Conservation (phyloP, 2,329 filamentous ascomycete species). For the Tolypocladium capitatum region DNA sequence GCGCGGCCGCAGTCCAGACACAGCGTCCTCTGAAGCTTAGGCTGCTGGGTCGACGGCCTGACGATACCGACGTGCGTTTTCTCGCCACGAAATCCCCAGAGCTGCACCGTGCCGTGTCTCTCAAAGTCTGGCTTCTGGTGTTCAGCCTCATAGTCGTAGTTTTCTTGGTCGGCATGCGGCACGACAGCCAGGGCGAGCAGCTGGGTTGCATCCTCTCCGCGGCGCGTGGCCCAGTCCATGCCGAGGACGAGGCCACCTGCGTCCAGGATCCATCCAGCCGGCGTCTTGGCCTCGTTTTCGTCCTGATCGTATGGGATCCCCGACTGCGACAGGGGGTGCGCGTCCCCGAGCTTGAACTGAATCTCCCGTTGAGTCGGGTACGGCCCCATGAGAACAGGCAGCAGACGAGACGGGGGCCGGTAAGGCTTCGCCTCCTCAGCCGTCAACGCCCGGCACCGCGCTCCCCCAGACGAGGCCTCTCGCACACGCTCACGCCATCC, state of each 20-base stretch:
- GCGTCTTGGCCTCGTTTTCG: slow-evolving; percentile 9
- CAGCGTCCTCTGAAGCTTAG: slow-evolving; percentile 28
- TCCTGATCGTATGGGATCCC: slow-evolving; percentile 17
- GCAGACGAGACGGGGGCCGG: slow-evolving; percentile 10
- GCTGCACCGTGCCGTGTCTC: slow-evolving; percentile 34
- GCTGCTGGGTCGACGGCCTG: slow-evolving; percentile 19
- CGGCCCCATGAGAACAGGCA: slow-evolving; percentile 22
- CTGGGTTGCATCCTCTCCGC: slow-evolving; percentile 24
- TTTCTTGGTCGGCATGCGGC: slow-evolving; percentile 36
- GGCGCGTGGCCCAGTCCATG: slow-evolving; percentile 37
- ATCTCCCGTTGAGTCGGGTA: slow-evolving; percentile 16
- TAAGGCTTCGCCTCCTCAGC: slow-evolving; percentile 17
- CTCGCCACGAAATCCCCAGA: slow-evolving; percentile 33
- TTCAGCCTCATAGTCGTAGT: slow-evolving; percentile 24
- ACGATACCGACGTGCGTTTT: slow-evolving; percentile 15
- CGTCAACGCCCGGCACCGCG: slow-evolving; percentile 7
- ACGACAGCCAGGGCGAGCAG: slow-evolving; percentile 38
- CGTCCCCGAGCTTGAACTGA: slow-evolving; percentile 13
- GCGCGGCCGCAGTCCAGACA: slow-evolving; percentile 39
- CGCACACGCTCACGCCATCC: slow-evolving; percentile 14
- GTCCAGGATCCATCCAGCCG: slow-evolving; percentile 40
- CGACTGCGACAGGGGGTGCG: slow-evolving; percentile 12
- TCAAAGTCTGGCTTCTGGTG: slow-evolving; percentile 23
- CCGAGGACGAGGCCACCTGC: slow-evolving; percentile 37
- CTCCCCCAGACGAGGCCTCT: slow-evolving; percentile 5